Evolutionary conservation across 2,329 filamentous ascomycete species (phyloP).

Genomic region (Dryadomyces sulphureus): DNA sequence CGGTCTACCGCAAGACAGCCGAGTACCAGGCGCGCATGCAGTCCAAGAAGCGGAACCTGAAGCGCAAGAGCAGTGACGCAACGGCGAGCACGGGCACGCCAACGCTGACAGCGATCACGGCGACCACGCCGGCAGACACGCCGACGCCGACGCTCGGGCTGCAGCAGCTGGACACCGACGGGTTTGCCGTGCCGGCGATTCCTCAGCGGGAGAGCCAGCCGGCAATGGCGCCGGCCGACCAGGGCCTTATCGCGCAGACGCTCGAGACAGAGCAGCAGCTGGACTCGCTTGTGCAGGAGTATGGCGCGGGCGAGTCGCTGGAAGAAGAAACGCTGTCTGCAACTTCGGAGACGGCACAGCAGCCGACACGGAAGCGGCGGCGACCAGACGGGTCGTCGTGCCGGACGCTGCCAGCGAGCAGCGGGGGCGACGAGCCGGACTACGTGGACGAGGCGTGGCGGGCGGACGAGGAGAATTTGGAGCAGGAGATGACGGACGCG

Average conservation of each 20-base stretch:
- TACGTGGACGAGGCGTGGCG: constrained; percentile 50
- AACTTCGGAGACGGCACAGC: background rate
- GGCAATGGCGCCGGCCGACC: background rate
- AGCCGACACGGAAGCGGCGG: background rate
- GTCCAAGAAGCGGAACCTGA: constrained; percentile 28
- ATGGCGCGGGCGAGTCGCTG: constrained; percentile 21
- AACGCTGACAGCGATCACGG: background rate
- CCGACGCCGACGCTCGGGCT: background rate
- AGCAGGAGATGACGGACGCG: constrained; percentile 55
- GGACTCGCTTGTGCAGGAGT: constrained; percentile 27
- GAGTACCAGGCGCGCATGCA: constrained; percentile 40
- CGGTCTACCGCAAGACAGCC: constrained; percentile 54
- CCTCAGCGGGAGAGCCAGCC: constrained; percentile 16
- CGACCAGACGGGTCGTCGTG: constrained; percentile 10
- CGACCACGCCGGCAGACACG: background rate
- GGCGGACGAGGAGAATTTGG: constrained; percentile 47
- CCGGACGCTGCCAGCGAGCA: constrained; percentile 8
- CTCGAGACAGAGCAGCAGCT: constrained; percentile 16
- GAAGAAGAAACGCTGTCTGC: background rate
- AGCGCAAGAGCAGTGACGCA: constrained; percentile 25
- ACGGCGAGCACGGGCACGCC: background rate
- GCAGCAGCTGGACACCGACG: constrained; percentile 40
- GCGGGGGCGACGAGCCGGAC: constrained; percentile 22
- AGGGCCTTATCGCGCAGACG: constrained; percentile 8
- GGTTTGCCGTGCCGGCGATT: constrained; percentile 47